A percentile compares a stretch with the other conserved stretches of the same genome.
phyloP scores from a whole-genome alignment of 116 monocot genomes.

The Phalaenopsis hybrid region DNA sequence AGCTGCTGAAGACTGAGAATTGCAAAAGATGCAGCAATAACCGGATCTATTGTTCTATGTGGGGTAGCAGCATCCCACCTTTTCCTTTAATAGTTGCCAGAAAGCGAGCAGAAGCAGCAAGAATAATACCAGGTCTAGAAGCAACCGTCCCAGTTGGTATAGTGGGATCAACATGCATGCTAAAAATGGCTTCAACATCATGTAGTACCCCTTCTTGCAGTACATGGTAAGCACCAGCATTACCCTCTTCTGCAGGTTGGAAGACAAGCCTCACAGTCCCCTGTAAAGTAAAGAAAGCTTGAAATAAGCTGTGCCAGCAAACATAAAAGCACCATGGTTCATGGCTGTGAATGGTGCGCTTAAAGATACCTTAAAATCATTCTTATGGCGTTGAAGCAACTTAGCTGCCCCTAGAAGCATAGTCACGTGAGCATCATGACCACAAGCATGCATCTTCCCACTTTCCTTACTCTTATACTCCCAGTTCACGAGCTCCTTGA shows the following conservation, averaged over 20 bases:
- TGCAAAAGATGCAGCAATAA: slow-evolving; percentile 38
- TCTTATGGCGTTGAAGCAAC: slow-evolving; percentile 62
- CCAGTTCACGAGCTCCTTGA: too few relatives aligned
- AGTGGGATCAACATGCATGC: slow-evolving; percentile 36
- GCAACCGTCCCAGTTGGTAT: slow-evolving; percentile 32
- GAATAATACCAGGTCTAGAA: slow-evolving; percentile 44
- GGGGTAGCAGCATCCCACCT: slow-evolving; percentile 38
- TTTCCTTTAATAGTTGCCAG: slow-evolving; percentile 28
- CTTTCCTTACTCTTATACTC: too few relatives aligned
- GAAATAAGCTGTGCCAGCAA: neutral
- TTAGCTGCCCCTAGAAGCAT: slow-evolving; percentile 28
- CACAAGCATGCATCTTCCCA: too few relatives aligned
- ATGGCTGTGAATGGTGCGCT: neutral
- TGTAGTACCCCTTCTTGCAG: slow-evolving; percentile 43
- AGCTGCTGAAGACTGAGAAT: slow-evolving; percentile 49
- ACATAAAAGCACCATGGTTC: neutral
- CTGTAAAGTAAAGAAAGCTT: slow-evolving; percentile 13
- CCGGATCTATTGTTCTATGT: slow-evolving; percentile 34
- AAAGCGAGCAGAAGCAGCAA: slow-evolving; percentile 50
- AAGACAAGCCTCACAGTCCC: slow-evolving; percentile 71
- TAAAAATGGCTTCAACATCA: slow-evolving; percentile 42
- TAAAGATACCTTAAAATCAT: slow-evolving; percentile 53
- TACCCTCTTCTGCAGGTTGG: slow-evolving; percentile 65
- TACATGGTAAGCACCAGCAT: slow-evolving; percentile 48
- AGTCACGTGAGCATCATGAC: too few relatives aligned